These are phyloP conservation scores for Microthyrium microscopicum DNA, from an alignment of 2,329 filamentous ascomycete genomes.

Conservation along the genomic window DNA sequence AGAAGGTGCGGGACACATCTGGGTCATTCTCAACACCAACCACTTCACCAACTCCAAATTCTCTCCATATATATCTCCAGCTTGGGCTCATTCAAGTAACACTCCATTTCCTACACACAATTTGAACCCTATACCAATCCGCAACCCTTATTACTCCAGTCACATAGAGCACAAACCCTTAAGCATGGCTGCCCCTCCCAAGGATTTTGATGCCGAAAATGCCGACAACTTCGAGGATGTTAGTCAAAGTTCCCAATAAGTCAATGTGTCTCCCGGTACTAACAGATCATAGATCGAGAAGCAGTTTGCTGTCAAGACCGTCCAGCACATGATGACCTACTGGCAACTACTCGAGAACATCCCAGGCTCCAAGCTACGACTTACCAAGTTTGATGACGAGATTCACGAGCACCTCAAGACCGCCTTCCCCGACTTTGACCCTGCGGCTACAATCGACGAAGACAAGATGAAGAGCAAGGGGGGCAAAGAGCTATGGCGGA, in stretches of 20 bases:
- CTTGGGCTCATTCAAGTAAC: no score
- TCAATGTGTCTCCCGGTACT: conserved; percentile 9
- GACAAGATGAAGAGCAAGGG: conserved; percentile 94
- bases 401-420: conserved; percentile 77
- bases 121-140: no score
- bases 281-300: conserved; percentile 64
- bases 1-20: no score
- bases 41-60: no score
- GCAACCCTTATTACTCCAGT: no score
- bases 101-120: no score
- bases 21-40: no score
- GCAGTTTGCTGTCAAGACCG: conserved; percentile 96
- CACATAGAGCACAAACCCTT: neutral
- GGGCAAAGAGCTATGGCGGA: conserved; percentile 88
- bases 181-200: conserved; percentile 6
- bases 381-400: conserved; percentile 90
- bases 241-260: conserved; percentile 17
- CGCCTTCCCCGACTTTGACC: conserved; percentile 88
- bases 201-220: conserved; percentile 38
- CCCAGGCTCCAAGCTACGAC: conserved; percentile 69
- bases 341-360: conserved; percentile 89
- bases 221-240: conserved; percentile 56
- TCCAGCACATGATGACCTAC: conserved; percentile 94
- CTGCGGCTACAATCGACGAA: conserved; percentile 65
- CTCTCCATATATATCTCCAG: no score